Percentiles rank a stretch among this genome's conserved stretches.
These are phyloP conservation scores for Xerocomellus chrysenteron DNA, from an alignment of 768 basidiomycete genomes.

Conservation along the genomic window DNA sequence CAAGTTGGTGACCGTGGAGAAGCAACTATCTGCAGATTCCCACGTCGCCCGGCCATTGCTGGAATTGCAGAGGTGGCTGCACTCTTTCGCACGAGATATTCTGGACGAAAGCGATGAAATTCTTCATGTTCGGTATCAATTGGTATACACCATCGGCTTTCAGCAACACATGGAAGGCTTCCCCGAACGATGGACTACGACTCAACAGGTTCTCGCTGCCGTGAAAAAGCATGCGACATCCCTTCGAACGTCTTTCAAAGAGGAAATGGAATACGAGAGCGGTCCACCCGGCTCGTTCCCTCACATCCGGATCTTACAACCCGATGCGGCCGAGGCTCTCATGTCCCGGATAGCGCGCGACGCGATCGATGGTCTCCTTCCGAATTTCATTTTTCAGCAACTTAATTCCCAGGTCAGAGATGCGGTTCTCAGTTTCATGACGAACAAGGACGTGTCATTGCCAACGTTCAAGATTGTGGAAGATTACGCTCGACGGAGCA, in stretches of 20 bases:
- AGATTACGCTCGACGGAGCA: constrained; percentile 10
- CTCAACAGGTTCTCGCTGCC: constrained; percentile 25
- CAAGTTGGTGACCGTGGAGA: constrained; percentile 43
- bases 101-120: constrained; percentile 28
- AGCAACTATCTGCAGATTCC: constrained; percentile 10
- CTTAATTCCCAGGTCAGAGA: background rate
- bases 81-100: constrained; percentile 18
- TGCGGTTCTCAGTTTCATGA: background rate
- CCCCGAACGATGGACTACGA: constrained; percentile 34
- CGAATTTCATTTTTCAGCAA: constrained; percentile 12
- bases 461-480: background rate
- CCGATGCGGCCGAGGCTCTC: background rate
- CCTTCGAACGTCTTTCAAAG: background rate
- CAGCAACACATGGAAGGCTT: constrained; percentile 27
- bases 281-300: constrained; percentile 17
- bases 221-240: constrained; percentile 6
- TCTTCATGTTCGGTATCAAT: constrained; percentile 25
- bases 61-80: constrained; percentile 21
- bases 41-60: constrained; percentile 7
- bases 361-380: constrained; percentile 10
- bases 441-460: background rate
- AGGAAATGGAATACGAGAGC: background rate
- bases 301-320: constrained; percentile 13
- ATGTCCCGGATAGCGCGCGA: background rate
- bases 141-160: constrained; percentile 34